Base-by-base conservation (phyloP, 768 basidiomycete species). In the Lanmaoa rubissima region DNA sequence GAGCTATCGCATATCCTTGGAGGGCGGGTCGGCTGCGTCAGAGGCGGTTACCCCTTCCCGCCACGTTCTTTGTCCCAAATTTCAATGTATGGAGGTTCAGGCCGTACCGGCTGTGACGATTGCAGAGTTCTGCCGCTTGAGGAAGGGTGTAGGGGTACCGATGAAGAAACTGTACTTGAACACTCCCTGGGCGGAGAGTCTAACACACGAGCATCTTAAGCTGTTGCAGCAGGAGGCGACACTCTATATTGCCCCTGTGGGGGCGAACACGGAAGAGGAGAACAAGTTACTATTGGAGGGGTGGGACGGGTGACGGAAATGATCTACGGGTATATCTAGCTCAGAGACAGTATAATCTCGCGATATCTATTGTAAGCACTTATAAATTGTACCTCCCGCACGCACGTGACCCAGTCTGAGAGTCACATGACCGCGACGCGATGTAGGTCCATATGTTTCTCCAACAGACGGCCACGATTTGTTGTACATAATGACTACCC, bases 101-200 rank as follows among this genome's bases (percentile, higher is more conserved):
- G 66, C 65, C 3, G 58, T 77, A 39, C 64, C 74, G 4, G 52
- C 73, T 4, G 44, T 46, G 26, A 47, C 66, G 8, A 68, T 84
- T 32, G 65, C 68, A 36, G 54, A 60, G 26, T 80, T 80, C 66
- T 73, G 72, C 17, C 51, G 55, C 4, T 61, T 65, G 49, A 75
- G 85, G 58, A 68, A 63, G 43, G 51, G 48, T 4, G 59, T 79
- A 32, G 78, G 77, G 9, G 64, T 66, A n/a, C 82, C 84, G 21
- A 60, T 86, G 52, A 66, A 67, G 58, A 82, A 76, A 61, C 65
- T 83, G n/a, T 86, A 83, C 64, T 60, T 83, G 41, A 75, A 70
- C 51, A 54, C 60, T 4, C 67, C 72, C 3, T 75, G 74, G 67
- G 57, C 57, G 42, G 28, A 53, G 2, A 56, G 65, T 17, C 31